Conservation (phyloP, 192 early-diverging fungal genomes). For the Rhizophlyctis rosea region DNA sequence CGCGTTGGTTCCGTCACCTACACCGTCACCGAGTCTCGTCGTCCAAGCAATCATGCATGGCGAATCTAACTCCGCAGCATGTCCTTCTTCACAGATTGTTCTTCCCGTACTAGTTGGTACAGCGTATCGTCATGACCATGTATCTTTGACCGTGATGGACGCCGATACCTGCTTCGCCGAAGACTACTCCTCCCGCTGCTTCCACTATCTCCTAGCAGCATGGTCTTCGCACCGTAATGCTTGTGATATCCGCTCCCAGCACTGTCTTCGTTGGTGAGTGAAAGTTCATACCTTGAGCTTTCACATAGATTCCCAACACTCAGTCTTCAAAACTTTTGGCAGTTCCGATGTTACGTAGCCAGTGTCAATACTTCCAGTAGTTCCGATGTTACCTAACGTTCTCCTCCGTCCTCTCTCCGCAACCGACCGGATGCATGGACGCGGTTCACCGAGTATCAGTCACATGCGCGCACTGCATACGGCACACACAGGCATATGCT, state of each 20-base stretch:
- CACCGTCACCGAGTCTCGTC: constrained; percentile 61
- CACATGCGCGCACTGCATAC: too few relatives aligned
- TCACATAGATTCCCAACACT: too few relatives aligned
- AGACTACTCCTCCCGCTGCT: constrained; percentile 58
- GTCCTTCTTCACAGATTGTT: constrained; percentile 55
- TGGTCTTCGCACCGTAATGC: constrained; percentile 37
- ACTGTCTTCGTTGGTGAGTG: constrained; percentile 56
- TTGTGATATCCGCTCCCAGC: constrained; percentile 55
- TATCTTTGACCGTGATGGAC: constrained; percentile 69
- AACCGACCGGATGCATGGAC: too few relatives aligned
- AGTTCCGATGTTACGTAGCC: too few relatives aligned
- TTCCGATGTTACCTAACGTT: too few relatives aligned
- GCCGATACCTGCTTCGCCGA: constrained; percentile 70
- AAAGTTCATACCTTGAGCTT: too few relatives aligned
- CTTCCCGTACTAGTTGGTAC: constrained; percentile 25
- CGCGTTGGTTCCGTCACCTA: too few relatives aligned
- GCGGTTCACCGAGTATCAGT: too few relatives aligned
- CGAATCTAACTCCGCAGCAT: constrained; percentile 70
- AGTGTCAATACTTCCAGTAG: too few relatives aligned
- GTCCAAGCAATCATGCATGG: constrained; percentile 67
- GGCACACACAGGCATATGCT: too few relatives aligned
- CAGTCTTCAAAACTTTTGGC: too few relatives aligned
- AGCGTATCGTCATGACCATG: constrained; percentile 46
- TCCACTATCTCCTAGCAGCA: constrained; percentile 42
- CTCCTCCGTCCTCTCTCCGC: too few relatives aligned